Conservation (phyloP, 768 basidiomycete species). For the Termitomyces eurrhizus region DNA sequence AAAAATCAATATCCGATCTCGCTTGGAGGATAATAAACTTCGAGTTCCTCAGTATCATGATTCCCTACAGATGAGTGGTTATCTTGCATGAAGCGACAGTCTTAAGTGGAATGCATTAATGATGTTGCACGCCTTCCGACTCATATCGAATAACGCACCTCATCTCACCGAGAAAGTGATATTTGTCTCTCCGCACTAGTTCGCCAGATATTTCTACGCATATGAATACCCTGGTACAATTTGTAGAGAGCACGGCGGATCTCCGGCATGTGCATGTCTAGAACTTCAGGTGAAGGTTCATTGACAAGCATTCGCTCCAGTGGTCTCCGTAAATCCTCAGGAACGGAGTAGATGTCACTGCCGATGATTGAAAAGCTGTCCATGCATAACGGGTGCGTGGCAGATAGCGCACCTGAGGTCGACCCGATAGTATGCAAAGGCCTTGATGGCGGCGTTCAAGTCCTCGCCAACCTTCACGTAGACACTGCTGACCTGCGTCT, state of each 20-base stretch:
- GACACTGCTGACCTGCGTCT: slow-evolving; percentile 79
- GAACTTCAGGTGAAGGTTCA: slow-evolving; percentile 68
- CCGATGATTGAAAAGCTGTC: neutral
- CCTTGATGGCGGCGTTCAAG: slow-evolving; percentile 75
- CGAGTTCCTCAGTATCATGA: neutral
- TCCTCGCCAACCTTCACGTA: slow-evolving; percentile 89
- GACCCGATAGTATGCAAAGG: slow-evolving; percentile 73
- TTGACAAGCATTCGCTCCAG: slow-evolving; percentile 68
- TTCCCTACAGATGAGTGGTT: neutral
- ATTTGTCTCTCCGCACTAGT: slow-evolving; percentile 16
- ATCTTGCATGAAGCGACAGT: neutral
- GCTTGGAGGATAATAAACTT: neutral
- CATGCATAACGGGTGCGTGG: neutral
- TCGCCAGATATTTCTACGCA: slow-evolving; percentile 56
- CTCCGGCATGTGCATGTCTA: slow-evolving; percentile 75
- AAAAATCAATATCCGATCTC: neutral
- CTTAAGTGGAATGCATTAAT: neutral
- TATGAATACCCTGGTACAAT: slow-evolving; percentile 78
- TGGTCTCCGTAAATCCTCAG: slow-evolving; percentile 58
- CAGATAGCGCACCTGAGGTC: slow-evolving; percentile 50
- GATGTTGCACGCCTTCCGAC: neutral
- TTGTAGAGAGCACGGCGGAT: slow-evolving; percentile 79
- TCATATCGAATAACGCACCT: neutral
- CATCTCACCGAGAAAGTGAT: slow-evolving; percentile 1
- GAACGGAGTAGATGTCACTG: slow-evolving; percentile 64